These are phyloP conservation scores for Datisca glomerata DNA, from an alignment of 306 rosid species.

Conservation along the genomic window DNA sequence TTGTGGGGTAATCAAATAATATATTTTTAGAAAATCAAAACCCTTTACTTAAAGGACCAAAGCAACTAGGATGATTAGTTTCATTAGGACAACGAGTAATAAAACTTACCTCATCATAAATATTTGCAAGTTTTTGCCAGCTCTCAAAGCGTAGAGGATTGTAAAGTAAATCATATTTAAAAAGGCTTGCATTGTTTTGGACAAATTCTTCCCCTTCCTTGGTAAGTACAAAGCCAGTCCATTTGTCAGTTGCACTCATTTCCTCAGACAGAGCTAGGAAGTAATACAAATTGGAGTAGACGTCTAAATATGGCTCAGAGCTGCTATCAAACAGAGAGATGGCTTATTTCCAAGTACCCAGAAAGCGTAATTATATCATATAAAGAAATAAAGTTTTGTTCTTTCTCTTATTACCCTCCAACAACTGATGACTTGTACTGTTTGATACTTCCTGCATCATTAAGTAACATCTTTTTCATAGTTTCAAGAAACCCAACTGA, in stretches of 20 bases:
- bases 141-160: constrained; percentile 88
- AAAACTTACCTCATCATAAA: constrained; percentile 70
- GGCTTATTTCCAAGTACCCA: constrained; percentile 7
- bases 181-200: constrained; percentile 79
- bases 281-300: constrained; percentile 82
- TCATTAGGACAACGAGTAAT: constrained; percentile 10
- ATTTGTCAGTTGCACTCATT: constrained; percentile 92
- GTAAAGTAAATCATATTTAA: constrained; percentile 74
- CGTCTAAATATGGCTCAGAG: constrained; percentile 85
- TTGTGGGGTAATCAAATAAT: too few species aligned
- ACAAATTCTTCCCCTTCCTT: constrained; percentile 98
- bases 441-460: constrained; percentile 53
- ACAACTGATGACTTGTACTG: constrained; percentile 47
- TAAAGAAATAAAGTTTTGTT: not conserved
- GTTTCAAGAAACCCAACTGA: constrained; percentile 80
- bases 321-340: constrained; percentile 40
- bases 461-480: constrained; percentile 58
- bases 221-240: constrained; percentile 94
- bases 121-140: constrained; percentile 91
- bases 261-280: constrained; percentile 92
- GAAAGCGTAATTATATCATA: not conserved
- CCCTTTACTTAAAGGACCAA: too few species aligned
- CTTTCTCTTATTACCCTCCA: constrained; percentile 42
- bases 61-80: constrained; percentile 5
- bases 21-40: too few species aligned